Base-by-base conservation (phyloP, 768 basidiomycete genomes). In the Macrolepiota fuliginosa region DNA sequence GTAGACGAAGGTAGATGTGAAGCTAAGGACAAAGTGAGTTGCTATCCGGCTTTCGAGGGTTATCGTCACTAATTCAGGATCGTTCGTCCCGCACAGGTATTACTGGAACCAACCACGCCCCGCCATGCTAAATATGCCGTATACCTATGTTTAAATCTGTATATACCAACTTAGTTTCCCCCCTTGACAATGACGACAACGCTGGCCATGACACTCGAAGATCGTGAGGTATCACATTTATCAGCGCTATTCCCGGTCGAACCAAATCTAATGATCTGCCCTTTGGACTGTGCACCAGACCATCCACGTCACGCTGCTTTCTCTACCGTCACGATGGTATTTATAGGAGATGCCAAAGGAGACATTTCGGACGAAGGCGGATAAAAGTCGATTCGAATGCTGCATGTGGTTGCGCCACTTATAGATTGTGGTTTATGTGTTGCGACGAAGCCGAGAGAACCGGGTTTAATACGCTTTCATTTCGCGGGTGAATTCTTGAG, bases 361-460 rank as follows among this genome's bases (percentile, higher is more conserved):
- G 25, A 61, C 51, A 42, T 53, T 10, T 61, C 54, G 54, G 61
- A 17, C 22, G 27, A 7, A 11, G n/a, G 12, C 47, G 56, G 55
- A 25, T n/a, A 53, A 61, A 50, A 32, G 25, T 50, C 37, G 57
- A 32, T 32, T 49, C 47, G 22, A 22, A 27, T 22, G 19, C 11
- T 6, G 24, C 22, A 19, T 13, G 29, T 22, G 35, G 45, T 10
- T 36, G 17, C 13, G 22, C 35, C 10, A 22, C 11, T 13, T 10
- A 4, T 24, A 42, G 12, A 27, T 25, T 29, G 42, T 56, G 56
- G 57, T 35, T 35, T 49, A 9, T 37, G 35, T 10, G 42, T 6
- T 3, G n/a, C 12, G 24, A 15, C 25, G 11, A 4, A 19, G 4
- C 54, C 22, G 39, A 45, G 40, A 27, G 12, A 29, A 42, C 37